Evolutionary conservation across 192 early-diverging fungal species (phyloP), one percentile per base, ranked within the genome.

Genomic region (Backusella tarrabulga): DNA sequence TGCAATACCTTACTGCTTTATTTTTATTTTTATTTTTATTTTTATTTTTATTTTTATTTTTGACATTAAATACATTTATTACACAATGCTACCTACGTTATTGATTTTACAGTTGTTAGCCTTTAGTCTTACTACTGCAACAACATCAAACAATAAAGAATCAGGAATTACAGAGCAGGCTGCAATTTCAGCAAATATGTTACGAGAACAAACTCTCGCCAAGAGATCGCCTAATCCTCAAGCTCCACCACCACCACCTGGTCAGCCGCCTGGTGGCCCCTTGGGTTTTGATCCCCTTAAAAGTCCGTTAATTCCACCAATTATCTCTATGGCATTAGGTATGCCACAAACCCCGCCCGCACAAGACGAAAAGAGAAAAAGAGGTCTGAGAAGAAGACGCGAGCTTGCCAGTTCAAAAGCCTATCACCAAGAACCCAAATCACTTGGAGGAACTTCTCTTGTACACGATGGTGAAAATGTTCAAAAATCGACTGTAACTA

Each of bases 121-220:
- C 7, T 29, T 63, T 29, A 29, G 26, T 14, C 11, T 63, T 26
- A 29, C 26, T 29, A 63, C 56, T 29, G 56, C 56, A 29, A 63
- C 3, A 3, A 63, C 26, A 29, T 14, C 26, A 63, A 63, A 63
- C 23, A 63, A 11, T 12, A 63, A 63, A 26, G 56, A 63, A 12
- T 12, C 23, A 29, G 56, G 12, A 3, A 63, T 63, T 2, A 29
- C 56, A 63, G 56, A 63, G 23, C 56, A 63, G 11, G 23, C 56
- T 63, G 56, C 56, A 63, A 63, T 63, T 63, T 63, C 56, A 63
- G 56, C 23, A 29, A 63, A 63, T 29, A 63, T 63, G 56, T 3
- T 63, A 23, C 23, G 56, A 9, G 56, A 63, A 1, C 23, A 63
- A 29, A 63, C 56, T 29, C 56, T 63, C 12, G 26, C 23, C 4